Conservation (phyloP, 441 rosid species). For the Euphorbia schlechtendalii region DNA sequence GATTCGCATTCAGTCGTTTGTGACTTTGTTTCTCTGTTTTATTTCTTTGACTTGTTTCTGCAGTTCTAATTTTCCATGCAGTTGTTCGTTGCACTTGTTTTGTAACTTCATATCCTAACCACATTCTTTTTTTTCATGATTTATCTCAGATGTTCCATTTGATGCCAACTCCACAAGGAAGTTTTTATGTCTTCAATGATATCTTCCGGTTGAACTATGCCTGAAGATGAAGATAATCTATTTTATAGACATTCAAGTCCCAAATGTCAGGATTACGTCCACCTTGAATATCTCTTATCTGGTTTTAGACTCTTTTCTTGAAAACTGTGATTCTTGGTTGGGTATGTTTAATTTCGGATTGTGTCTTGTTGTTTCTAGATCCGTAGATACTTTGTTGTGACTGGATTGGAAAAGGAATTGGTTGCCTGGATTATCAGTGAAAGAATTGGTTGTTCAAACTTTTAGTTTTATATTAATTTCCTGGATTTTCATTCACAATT, state of each 20-base stretch:
- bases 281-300: slow-evolving; percentile 21
- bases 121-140: background rate
- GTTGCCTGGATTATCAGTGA: slow-evolving; percentile 3
- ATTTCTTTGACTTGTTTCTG: background rate
- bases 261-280: slow-evolving; percentile 16
- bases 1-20: background rate
- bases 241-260: background rate
- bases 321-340: slow-evolving; percentile 24
- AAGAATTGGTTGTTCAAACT: slow-evolving; percentile 18
- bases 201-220: slow-evolving; percentile 98
- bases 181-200: slow-evolving; percentile 86
- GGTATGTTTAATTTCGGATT: slow-evolving; percentile 24
- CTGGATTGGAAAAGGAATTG: slow-evolving; percentile 23
- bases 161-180: slow-evolving; percentile 89
- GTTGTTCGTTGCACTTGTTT: too few species aligned
- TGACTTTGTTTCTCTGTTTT: background rate
- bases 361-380: slow-evolving; percentile 24
- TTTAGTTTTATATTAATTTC: background rate
- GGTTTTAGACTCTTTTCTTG: slow-evolving; percentile 26
- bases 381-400: slow-evolving; percentile 23
- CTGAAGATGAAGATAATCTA: slow-evolving; percentile 28
- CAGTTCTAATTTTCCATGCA: background rate
- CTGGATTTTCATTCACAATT: background rate
- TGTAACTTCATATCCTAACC: slow-evolving; percentile 11
- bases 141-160: slow-evolving; percentile 89